A percentile compares a stretch with the other conserved stretches of the same genome.
Evolutionary conservation across 2,329 filamentous ascomycete genomes (phyloP).

Genomic region (Xylariaceae sp.): DNA sequence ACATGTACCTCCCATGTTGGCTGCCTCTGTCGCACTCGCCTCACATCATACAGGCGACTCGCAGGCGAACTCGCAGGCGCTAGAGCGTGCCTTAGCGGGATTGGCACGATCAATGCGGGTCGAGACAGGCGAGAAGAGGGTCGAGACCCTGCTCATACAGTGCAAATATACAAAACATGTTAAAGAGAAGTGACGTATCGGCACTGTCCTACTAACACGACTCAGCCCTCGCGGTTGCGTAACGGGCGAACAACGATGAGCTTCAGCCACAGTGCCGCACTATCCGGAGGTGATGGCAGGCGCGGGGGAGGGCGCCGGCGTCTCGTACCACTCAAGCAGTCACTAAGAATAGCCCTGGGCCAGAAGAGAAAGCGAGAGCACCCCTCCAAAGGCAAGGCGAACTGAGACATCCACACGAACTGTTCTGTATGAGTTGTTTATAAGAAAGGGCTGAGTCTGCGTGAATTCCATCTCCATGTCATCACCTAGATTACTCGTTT

Average conservation of each 20-base stretch:
- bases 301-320: too few species aligned
- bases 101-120: too few species aligned
- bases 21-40: too few species aligned
- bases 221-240: not conserved
- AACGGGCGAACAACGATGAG: not conserved
- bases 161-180: not conserved
- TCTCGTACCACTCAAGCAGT: too few species aligned
- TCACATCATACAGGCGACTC: too few species aligned
- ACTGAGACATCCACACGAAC: not conserved
- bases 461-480: conserved; percentile 1
- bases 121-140: not conserved
- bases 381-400: not conserved
- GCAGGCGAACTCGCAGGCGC: too few species aligned
- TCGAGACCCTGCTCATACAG: not conserved
- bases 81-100: too few species aligned
- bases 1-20: not conserved
- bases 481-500: conserved; percentile 1
- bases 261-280: not conserved
- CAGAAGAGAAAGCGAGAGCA: not conserved
- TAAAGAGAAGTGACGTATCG: not conserved
- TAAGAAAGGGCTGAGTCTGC: too few species aligned
- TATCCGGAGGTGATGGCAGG: not conserved
- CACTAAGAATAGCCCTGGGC: too few species aligned
- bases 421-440: not conserved
- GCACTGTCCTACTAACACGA: not conserved